Base-by-base conservation (phyloP, 139 green algal genomes). In the Tetradesmus obliquus region DNA sequence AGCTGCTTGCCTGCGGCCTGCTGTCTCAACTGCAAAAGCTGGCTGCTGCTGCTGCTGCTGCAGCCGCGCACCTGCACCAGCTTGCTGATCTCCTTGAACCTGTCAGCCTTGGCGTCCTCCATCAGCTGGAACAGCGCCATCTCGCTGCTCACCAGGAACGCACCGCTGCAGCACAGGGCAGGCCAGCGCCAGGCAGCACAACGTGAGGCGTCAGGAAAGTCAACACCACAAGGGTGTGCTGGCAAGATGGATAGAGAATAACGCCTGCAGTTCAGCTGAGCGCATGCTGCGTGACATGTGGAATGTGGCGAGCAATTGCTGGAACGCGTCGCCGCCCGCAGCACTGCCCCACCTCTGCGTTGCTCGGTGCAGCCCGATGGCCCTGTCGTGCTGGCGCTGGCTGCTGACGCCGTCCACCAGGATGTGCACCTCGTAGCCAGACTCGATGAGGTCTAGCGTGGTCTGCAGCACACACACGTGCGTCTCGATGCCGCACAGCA, bases 381-480 rank as follows among this genome's bases (percentile, higher is more conserved):
- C 91, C 3, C 97, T 92, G 90, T 99, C 97, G 19, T 82, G 74
- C 19, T 91, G 24, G 0, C 96, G 91, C 74, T 96, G 92, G 45
- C 91, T 96, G 51, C 93, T 97, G n/a, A 99, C 95, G 9, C 93
- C 97, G 85, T 99, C 97, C 15, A 96, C 93, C 17, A 98, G 55
- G 32, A 99, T 62, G 88, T 98, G 97, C 55, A 99, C 96, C 84
- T 98, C 96, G 57, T 96, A 96, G 8, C 96, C 96, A 6, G 83
- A 79, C 45, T 97, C 95, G 45, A 96, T 17, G 12, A 96, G 91
- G 85, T 96, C 94, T 57, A 96, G 90, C 0, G 88, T 86, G 0
- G 97, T 99, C 92, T 99, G 97, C 53, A 98, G 91, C 32, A 99
- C 96, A 86, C 97, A 99, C 89, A 99, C 97, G 91, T 99, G 97